Evolutionary conservation across 2,329 filamentous ascomycete species (phyloP).

Genomic region (Fusarium burgessii): DNA sequence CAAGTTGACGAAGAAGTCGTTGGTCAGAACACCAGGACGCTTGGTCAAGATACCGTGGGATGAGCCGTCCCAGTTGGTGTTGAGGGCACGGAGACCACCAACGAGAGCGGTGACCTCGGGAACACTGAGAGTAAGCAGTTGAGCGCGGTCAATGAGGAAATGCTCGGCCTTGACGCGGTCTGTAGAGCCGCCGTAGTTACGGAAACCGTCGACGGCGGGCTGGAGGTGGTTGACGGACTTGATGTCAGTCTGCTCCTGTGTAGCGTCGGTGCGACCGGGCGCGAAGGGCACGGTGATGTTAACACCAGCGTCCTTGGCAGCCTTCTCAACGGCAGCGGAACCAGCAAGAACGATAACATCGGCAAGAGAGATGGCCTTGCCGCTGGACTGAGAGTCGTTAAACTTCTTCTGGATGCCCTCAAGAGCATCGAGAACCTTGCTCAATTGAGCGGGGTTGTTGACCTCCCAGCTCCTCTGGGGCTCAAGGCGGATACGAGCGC

Average conservation of each 20-base stretch:
- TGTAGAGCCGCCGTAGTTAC: conserved; percentile 78
- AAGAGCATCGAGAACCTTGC: conserved; percentile 70
- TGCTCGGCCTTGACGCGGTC: conserved; percentile 73
- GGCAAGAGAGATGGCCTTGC: conserved; percentile 80
- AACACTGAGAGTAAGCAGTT: conserved; percentile 76
- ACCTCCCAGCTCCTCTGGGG: conserved; percentile 80
- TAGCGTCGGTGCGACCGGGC: conserved; percentile 78
- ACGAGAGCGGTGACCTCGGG: conserved; percentile 78
- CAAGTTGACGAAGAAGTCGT: conserved; percentile 86
- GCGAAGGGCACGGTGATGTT: conserved; percentile 75
- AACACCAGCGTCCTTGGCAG: conserved; percentile 62
- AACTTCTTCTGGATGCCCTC: conserved; percentile 75
- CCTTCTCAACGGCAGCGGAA: conserved; percentile 77
- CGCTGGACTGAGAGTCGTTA: conserved; percentile 61
- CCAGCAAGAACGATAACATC: conserved; percentile 84
- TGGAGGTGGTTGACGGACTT: conserved; percentile 74
- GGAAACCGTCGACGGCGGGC: conserved; percentile 79
- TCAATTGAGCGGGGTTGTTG: conserved; percentile 77
- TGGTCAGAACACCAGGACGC: conserved; percentile 75
- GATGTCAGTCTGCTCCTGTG: conserved; percentile 77
- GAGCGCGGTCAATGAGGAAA: conserved; percentile 76
- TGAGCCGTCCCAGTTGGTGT: conserved; percentile 78
- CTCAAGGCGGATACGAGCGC: conserved; percentile 78
- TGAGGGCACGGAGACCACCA: conserved; percentile 77
- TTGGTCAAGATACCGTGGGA: conserved; percentile 75